Evolutionary conservation across 2,329 filamentous ascomycete species (phyloP).

Genomic region (Aphanoascus verrucosus): DNA sequence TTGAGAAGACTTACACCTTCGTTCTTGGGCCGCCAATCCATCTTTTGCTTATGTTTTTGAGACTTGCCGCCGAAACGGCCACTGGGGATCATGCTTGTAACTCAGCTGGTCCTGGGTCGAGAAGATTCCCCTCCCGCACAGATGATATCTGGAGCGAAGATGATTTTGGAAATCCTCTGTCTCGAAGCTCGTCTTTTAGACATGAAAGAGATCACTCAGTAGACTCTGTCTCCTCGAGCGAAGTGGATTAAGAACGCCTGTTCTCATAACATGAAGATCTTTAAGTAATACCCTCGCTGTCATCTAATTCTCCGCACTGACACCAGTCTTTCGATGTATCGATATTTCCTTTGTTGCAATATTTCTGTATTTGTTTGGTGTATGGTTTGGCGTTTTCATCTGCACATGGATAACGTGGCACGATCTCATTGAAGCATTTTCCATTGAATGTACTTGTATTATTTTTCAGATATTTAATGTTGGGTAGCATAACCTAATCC

Average conservation of each 20-base stretch:
- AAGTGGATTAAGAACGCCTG: background rate
- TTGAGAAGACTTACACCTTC: slow-evolving; percentile 66
- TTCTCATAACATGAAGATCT: background rate
- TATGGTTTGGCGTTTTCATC: background rate
- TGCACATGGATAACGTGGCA: slow-evolving; percentile 1
- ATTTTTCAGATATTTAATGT: background rate
- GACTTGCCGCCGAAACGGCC: slow-evolving; percentile 66
- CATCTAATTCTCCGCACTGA: background rate
- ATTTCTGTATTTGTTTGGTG: background rate
- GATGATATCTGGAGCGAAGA: slow-evolving; percentile 45
- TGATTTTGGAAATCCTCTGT: slow-evolving; percentile 45
- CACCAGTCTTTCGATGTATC: background rate
- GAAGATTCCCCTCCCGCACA: slow-evolving; percentile 21
- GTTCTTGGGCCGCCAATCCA: slow-evolving; percentile 71
- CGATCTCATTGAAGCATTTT: background rate
- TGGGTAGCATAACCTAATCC: background rate
- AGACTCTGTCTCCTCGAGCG: slow-evolving; percentile 11
- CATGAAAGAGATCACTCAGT: slow-evolving; percentile 8
- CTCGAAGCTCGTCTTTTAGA: slow-evolving; percentile 17
- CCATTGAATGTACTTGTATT: background rate
- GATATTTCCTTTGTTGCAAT: background rate
- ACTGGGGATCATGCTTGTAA: slow-evolving; percentile 31
- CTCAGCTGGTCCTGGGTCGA: slow-evolving; percentile 16
- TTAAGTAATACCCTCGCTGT: background rate
- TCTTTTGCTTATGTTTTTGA: slow-evolving; percentile 66